phyloP scores from a whole-genome alignment of 345 rosid genomes.

The Angophora floribunda region DNA sequence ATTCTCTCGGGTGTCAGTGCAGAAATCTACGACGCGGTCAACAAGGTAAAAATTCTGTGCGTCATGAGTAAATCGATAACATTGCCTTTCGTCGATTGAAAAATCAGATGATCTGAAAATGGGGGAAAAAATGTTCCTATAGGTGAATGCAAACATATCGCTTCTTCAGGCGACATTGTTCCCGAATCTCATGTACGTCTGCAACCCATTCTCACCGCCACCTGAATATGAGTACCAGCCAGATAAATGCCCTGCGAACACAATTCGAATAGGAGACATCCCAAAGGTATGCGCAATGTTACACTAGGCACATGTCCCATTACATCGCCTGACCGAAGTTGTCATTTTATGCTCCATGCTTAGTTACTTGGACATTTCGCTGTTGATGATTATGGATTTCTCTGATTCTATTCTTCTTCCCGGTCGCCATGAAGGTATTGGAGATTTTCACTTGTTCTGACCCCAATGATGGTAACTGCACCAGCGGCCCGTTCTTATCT shows the following conservation, averaged over 20 bases:
- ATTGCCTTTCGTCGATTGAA: not conserved
- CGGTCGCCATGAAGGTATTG: slow-evolving; percentile 11
- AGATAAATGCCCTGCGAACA: slow-evolving; percentile 32
- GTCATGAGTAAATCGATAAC: not conserved
- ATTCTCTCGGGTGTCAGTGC: slow-evolving; percentile 30
- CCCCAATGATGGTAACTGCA: slow-evolving; percentile 26
- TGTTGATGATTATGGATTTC: not conserved
- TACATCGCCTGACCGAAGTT: not conserved
- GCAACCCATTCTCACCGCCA: slow-evolving; percentile 70
- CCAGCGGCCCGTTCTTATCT: slow-evolving; percentile 33
- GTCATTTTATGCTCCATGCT: not conserved
- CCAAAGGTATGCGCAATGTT: slow-evolving; percentile 24
- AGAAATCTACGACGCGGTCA: slow-evolving; percentile 42
- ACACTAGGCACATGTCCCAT: not conserved
- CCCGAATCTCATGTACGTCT: slow-evolving; percentile 12
- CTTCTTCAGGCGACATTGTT: slow-evolving; percentile 2
- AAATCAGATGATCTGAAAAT: not conserved
- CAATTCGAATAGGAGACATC: slow-evolving; percentile 40
- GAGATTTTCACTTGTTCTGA: slow-evolving; percentile 29
- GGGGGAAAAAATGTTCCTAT: not conserved
- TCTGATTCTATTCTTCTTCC: not conserved
- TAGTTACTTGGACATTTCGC: not conserved
- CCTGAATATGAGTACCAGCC: slow-evolving; percentile 40
- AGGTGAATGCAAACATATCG: slow-evolving; percentile 59
- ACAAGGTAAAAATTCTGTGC: slow-evolving; percentile 13